Evolutionary conservation across 805 yeast genomes (phyloP).

Genomic region (Nadsonia fulvescens): DNA sequence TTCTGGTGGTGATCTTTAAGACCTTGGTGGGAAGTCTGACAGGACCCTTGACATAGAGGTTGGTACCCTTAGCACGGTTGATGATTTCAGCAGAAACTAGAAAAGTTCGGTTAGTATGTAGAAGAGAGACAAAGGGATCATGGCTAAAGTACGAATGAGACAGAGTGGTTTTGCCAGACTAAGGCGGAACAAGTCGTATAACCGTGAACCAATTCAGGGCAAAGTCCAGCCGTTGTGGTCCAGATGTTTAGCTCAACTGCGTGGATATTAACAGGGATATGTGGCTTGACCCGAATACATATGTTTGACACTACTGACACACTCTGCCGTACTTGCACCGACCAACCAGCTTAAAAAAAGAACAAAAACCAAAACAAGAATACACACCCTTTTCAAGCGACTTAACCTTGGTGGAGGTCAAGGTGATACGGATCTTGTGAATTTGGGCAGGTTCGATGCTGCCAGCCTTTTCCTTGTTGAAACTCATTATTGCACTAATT

Average conservation of each 20-base stretch:
- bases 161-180: too few species aligned
- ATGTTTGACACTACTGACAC: too few species aligned
- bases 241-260: too few species aligned
- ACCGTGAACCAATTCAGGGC: too few species aligned
- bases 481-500: constrained; percentile 18
- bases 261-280: too few species aligned
- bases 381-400: constrained; percentile 60
- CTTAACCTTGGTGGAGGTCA: constrained; percentile 97
- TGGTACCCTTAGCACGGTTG: constrained; percentile 66
- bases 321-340: too few species aligned
- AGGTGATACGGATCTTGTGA: constrained; percentile 97
- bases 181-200: too few species aligned
- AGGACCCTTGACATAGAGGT: constrained; percentile 93
- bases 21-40: constrained; percentile 99
- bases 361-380: too few species aligned
- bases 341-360: too few species aligned
- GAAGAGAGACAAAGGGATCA: neutral
- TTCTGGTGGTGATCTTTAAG: constrained; percentile 96
- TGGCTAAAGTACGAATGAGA: too few species aligned
- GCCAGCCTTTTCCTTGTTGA: constrained; percentile 55
- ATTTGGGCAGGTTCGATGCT: constrained; percentile 66
- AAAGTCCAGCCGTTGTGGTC: too few species aligned
- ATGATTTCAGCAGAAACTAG: constrained; percentile 76
- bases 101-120: constrained; percentile 1
- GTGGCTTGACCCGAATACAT: too few species aligned